These are phyloP conservation scores for Torrubiella hemipterigena DNA, from an alignment of 2,329 filamentous ascomycete genomes.

Conservation along the genomic window DNA sequence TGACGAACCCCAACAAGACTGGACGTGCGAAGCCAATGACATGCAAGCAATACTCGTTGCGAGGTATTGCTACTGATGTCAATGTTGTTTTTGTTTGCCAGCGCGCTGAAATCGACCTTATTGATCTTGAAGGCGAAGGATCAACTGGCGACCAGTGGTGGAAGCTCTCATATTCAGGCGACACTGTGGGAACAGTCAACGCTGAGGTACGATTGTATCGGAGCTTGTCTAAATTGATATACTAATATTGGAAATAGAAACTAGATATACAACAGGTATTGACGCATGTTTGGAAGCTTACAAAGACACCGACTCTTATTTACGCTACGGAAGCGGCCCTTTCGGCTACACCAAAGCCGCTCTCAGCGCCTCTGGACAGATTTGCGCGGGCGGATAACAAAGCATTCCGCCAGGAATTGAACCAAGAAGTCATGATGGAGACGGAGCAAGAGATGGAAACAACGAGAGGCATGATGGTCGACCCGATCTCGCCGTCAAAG, in stretches of 20 bases:
- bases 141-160: constrained; percentile 39
- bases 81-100: constrained; percentile 39
- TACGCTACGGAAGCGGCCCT: constrained; percentile 42
- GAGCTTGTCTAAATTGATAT: background rate
- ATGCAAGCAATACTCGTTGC: constrained; percentile 35
- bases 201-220: constrained; percentile 35
- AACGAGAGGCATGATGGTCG: too few species aligned
- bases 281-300: constrained; percentile 32
- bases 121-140: constrained; percentile 24
- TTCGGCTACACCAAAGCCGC: constrained; percentile 16
- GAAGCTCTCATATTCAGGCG: constrained; percentile 31
- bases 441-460: too few species aligned
- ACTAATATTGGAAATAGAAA: constrained; percentile 26
- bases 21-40: constrained; percentile 23
- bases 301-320: constrained; percentile 34
- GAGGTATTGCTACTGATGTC: constrained; percentile 35
- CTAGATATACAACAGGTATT: constrained; percentile 31
- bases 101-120: constrained; percentile 26
- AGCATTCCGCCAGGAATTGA: constrained; percentile 37
- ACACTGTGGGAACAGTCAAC: constrained; percentile 28
- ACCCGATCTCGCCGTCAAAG: constrained; percentile 32
- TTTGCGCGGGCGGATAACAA: constrained; percentile 41
- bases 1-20: constrained; percentile 25
- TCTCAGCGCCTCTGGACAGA: constrained; percentile 27
- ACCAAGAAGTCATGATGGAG: constrained; percentile 20